These are phyloP conservation scores for Dendrocalamus latiflorus DNA, from an alignment of 202 grass and related monocot species.

Conservation along the genomic window DNA sequence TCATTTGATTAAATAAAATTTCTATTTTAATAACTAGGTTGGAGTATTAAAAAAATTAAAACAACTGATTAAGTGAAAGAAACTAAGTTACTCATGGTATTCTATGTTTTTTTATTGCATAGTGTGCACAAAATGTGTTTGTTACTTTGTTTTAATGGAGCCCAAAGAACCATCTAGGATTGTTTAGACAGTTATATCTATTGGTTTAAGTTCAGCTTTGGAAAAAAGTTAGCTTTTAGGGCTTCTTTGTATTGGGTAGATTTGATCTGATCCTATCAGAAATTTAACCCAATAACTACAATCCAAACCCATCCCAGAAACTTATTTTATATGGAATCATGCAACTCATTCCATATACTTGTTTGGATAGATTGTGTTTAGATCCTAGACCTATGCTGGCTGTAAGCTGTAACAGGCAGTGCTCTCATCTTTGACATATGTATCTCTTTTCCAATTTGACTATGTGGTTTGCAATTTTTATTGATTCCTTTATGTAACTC, in stretches of 20 bases:
- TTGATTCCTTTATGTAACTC: not conserved
- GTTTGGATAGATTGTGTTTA: not conserved
- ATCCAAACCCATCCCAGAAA: not conserved
- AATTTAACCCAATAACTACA: not conserved
- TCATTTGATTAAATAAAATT: not conserved
- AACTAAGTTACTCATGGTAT: not conserved
- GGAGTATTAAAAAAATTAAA: not conserved
- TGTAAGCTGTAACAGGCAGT: not conserved
- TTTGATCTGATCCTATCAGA: not conserved
- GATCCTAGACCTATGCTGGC: not conserved
- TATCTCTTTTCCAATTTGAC: not conserved
- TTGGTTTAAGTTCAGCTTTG: not conserved
- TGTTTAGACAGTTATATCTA: constrained; percentile 1
- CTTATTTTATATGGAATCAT: not conserved
- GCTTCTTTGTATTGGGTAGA: not conserved
- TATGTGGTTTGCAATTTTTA: not conserved
- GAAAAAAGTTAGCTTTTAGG: not conserved
- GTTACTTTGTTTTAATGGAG: not conserved
- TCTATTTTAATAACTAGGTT: not conserved
- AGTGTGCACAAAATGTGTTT: not conserved
- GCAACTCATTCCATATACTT: not conserved
- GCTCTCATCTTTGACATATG: not conserved
- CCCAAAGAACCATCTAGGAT: not conserved
- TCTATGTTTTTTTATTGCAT: not conserved
- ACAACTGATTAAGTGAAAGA: not conserved